Percentiles rank a stretch among this genome's conserved stretches.
Evolutionary conservation across 441 rosid genomes (phyloP).

Genomic region (Raphanus hybrid): DNA sequence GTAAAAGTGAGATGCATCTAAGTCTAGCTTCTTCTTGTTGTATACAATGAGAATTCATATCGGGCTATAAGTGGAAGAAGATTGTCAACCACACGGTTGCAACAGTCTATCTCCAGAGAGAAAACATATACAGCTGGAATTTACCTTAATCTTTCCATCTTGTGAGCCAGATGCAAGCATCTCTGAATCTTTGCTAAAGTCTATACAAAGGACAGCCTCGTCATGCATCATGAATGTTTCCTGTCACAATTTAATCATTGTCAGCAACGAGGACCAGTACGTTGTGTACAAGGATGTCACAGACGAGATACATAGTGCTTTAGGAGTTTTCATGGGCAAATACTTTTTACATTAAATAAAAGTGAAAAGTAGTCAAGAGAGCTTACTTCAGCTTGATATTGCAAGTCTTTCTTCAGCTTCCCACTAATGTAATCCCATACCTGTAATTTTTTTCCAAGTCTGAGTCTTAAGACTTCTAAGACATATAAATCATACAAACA

Average conservation of each 20-base stretch:
- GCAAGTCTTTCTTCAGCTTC: slow-evolving; percentile 98
- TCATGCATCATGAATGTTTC: slow-evolving; percentile 99
- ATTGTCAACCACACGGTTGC: not conserved
- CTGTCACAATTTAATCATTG: slow-evolving; percentile 55
- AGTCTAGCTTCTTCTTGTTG: slow-evolving; percentile 18
- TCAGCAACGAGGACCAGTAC: slow-evolving; percentile 15
- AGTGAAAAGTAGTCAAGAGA: not conserved
- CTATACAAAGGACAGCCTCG: slow-evolving; percentile 94
- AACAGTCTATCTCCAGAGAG: not conserved
- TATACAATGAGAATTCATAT: not conserved
- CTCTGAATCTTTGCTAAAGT: slow-evolving; percentile 98
- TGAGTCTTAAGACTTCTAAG: slow-evolving; percentile 12
- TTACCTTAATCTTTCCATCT: slow-evolving; percentile 97
- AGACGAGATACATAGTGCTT: slow-evolving; percentile 8
- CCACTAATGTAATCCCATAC: slow-evolving; percentile 99
- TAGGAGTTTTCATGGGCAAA: not conserved
- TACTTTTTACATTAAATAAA: not conserved
- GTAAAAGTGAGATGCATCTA: slow-evolving; percentile 34
- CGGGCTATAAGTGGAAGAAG: slow-evolving; percentile 2
- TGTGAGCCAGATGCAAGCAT: slow-evolving; percentile 95
- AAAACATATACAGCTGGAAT: slow-evolving; percentile 34
- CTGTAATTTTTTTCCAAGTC: slow-evolving; percentile 47
- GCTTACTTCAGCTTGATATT: slow-evolving; percentile 97
- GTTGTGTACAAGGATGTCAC: slow-evolving; percentile 11
- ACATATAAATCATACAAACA: slow-evolving; percentile 3